Percentiles rank a stretch among this genome's conserved stretches.
Conservation (phyloP, 2,329 filamentous ascomycete genomes). For the Fusarium devonianum region DNA sequence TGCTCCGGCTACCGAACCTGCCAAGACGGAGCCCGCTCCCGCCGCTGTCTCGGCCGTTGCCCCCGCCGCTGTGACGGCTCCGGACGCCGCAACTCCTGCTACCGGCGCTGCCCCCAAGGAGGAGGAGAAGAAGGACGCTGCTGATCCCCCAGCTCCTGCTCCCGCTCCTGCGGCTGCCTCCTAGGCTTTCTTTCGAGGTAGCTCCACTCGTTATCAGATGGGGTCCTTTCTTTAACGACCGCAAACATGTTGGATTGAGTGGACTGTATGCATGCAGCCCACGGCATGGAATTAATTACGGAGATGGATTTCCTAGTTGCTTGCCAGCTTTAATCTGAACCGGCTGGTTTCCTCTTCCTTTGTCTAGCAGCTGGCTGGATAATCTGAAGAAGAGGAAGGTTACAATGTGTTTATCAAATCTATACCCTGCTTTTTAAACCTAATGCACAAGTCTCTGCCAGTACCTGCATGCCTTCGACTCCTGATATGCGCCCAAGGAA, state of each 20-base stretch:
- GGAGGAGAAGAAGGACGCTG: constrained; percentile 40
- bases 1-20: constrained; percentile 41
- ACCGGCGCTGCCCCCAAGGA: constrained; percentile 39
- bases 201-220: neutral
- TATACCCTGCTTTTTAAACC: constrained; percentile 44
- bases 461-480: constrained; percentile 4
- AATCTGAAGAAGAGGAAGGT: constrained; percentile 42
- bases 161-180: constrained; percentile 36
- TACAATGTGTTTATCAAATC: constrained; percentile 41
- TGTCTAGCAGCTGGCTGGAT: constrained; percentile 44
- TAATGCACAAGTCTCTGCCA: constrained; percentile 30
- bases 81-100: constrained; percentile 33
- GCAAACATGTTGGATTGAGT: constrained; percentile 8
- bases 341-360: constrained; percentile 29
- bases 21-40: constrained; percentile 34
- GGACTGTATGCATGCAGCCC: constrained; percentile 1
- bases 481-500: neutral
- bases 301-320: constrained; percentile 6
- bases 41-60: constrained; percentile 35
- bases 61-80: constrained; percentile 32
- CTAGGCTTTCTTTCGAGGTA: constrained; percentile 15
- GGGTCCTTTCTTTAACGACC: constrained; percentile 4
- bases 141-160: constrained; percentile 32
- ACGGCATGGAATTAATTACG: constrained; percentile 4
- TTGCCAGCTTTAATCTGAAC: constrained; percentile 6